Conservation (phyloP, 2,329 filamentous ascomycete genomes). For the Boeremia lycopersici region DNA sequence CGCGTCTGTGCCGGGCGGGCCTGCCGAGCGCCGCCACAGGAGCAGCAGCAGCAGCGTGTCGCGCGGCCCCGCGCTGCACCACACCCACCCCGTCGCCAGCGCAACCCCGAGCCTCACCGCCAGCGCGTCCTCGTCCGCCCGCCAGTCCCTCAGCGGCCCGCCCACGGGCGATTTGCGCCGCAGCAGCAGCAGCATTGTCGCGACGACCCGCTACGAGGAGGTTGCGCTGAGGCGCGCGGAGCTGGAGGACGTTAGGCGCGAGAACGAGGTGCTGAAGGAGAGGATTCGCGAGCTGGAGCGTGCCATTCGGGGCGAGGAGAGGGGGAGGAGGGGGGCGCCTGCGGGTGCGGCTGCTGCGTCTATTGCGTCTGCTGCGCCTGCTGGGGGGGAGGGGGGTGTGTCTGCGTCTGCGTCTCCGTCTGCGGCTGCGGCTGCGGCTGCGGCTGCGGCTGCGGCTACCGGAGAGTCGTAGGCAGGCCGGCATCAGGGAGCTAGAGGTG, state of each 20-base stretch:
- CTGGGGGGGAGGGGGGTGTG: too few species aligned
- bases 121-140: conserved; percentile 4
- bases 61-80: conserved; percentile 31
- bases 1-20: background rate
- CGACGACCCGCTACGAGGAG: conserved; percentile 50
- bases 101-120: too few species aligned
- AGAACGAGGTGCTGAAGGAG: conserved; percentile 56
- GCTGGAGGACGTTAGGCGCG: conserved; percentile 56
- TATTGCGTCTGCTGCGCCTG: conserved; percentile 17
- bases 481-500: too few species aligned
- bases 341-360: background rate
- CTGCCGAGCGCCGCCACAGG: conserved; percentile 60
- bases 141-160: conserved; percentile 35
- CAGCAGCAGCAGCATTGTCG: conserved; percentile 42
- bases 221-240: conserved; percentile 52
- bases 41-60: conserved; percentile 62
- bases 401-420: too few species aligned
- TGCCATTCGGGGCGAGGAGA: conserved; percentile 38
- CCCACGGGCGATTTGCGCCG: background rate
- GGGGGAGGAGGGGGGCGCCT: conserved; percentile 38
- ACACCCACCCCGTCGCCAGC: too few species aligned
- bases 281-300: conserved; percentile 56
- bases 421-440: too few species aligned
- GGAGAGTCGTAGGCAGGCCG: too few species aligned
- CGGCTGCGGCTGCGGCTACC: too few species aligned